A percentile compares a stretch with the other conserved stretches of the same genome.
Evolutionary conservation across 192 early-diverging fungal genomes (phyloP).

Genomic region (Podila minutissima): DNA sequence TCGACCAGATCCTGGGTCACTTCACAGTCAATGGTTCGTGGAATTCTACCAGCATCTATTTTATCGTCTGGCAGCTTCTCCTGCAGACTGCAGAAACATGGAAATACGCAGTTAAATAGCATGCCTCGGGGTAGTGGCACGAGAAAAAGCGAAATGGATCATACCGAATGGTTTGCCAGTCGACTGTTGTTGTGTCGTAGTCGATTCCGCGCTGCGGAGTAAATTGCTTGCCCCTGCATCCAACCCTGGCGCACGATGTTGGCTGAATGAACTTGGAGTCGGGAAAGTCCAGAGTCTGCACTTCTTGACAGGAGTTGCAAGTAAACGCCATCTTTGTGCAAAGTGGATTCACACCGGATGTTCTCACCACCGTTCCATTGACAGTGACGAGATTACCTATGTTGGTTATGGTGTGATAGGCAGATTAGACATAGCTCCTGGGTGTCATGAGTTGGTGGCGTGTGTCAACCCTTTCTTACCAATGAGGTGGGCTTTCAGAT

Average conservation of each 20-base stretch:
- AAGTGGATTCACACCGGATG: slow-evolving; percentile 76
- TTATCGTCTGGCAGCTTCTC: slow-evolving; percentile 82
- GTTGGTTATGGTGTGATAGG: not conserved
- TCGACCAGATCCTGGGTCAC: slow-evolving; percentile 81
- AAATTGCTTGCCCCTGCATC: slow-evolving; percentile 76
- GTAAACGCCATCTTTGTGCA: slow-evolving; percentile 70
- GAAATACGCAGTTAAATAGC: not conserved
- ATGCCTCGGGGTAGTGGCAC: not conserved
- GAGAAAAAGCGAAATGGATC: not conserved
- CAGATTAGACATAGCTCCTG: not conserved
- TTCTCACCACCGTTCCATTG: slow-evolving; percentile 83
- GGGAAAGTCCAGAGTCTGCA: slow-evolving; percentile 65
- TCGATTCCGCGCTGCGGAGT: slow-evolving; percentile 61
- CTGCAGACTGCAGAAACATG: slow-evolving; percentile 64
- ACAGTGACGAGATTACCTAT: slow-evolving; percentile 72
- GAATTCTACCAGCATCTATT: slow-evolving; percentile 73
- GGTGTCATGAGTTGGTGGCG: not conserved
- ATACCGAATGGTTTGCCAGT: slow-evolving; percentile 78
- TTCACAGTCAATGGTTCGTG: slow-evolving; percentile 83
- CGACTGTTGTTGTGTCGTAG: slow-evolving; percentile 66
- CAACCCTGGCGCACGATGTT: slow-evolving; percentile 63
- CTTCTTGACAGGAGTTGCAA: slow-evolving; percentile 67
- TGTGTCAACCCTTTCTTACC: slow-evolving; percentile 50
- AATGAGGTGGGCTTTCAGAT: slow-evolving; percentile 78
- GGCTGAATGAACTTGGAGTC: slow-evolving; percentile 75